Conservation (phyloP, 805 yeast genomes). For the Starmerella floris region DNA sequence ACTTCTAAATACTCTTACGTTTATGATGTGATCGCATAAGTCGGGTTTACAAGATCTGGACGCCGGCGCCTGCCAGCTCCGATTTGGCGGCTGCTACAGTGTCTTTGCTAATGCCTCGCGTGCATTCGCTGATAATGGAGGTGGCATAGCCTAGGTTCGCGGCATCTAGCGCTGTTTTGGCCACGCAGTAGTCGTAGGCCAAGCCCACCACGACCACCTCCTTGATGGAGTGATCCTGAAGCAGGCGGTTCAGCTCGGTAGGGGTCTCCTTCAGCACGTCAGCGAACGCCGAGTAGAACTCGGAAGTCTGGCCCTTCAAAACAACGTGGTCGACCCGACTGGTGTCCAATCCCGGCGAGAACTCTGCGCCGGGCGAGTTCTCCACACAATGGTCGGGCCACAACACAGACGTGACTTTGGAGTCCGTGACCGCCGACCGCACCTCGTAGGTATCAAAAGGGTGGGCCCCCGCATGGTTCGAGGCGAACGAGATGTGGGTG, state of each 20-base stretch:
- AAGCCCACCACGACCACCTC: slow-evolving; percentile 66
- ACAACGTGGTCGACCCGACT: slow-evolving; percentile 35
- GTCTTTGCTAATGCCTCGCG: slow-evolving; percentile 30
- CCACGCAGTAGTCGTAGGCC: slow-evolving; percentile 79
- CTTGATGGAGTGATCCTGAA: slow-evolving; percentile 37
- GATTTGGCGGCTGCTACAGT: slow-evolving; percentile 29
- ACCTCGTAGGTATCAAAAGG: slow-evolving; percentile 38
- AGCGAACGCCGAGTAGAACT: slow-evolving; percentile 74
- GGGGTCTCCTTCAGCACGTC: slow-evolving; percentile 64
- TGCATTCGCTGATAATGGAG: slow-evolving; percentile 42
- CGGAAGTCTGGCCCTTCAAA: slow-evolving; percentile 68
- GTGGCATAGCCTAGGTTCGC: slow-evolving; percentile 50
- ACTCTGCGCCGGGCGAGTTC: slow-evolving; percentile 48
- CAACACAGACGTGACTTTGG: slow-evolving; percentile 33
- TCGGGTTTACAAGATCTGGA: background rate
- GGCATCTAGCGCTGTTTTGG: slow-evolving; percentile 62
- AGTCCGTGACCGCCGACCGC: slow-evolving; percentile 9
- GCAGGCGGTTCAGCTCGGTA: slow-evolving; percentile 46
- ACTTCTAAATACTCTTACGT: too few relatives aligned
- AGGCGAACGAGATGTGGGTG: slow-evolving; percentile 71
- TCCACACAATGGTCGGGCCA: slow-evolving; percentile 95
- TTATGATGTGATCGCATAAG: background rate
- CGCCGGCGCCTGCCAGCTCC: slow-evolving; percentile 10
- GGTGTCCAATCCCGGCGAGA: slow-evolving; percentile 39
- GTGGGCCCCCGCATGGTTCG: slow-evolving; percentile 35